Percentiles rank a stretch among this genome's conserved stretches.
Conservation (phyloP, 805 yeast species). For the Blastobotrys peoriensis region DNA sequence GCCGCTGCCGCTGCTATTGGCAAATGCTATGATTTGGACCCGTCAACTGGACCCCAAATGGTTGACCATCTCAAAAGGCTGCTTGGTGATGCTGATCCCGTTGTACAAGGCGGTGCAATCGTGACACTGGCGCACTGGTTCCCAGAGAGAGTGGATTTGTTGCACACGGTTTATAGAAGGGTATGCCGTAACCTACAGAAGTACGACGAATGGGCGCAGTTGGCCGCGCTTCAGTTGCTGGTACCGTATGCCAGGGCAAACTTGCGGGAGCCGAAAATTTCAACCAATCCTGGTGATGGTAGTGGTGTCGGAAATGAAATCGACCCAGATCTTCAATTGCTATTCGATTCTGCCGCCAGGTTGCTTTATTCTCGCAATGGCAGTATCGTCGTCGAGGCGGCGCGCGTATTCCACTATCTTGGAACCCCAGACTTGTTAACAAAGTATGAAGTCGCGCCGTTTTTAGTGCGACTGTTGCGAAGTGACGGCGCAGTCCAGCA, state of each 20-base stretch:
- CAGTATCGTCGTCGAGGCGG: conserved; percentile 55
- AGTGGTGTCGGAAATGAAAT: conserved; percentile 4
- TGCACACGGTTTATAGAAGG: conserved; percentile 67
- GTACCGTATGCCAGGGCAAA: conserved; percentile 60
- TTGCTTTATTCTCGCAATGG: conserved; percentile 48
- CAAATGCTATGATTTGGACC: conserved; percentile 44
- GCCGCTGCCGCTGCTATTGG: conserved; percentile 73
- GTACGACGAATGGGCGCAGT: conserved; percentile 72
- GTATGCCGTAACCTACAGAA: conserved; percentile 42
- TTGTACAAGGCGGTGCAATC: conserved; percentile 67
- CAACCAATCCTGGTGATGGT: conserved; percentile 22
- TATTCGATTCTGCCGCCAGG: conserved; percentile 42
- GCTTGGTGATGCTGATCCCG: conserved; percentile 57
- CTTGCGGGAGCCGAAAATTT: conserved; percentile 48
- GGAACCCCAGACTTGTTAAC: conserved; percentile 50
- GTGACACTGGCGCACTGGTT: conserved; percentile 48
- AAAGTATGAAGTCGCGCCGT: conserved; percentile 43
- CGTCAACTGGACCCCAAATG: conserved; percentile 44
- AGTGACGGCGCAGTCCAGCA: conserved; percentile 32
- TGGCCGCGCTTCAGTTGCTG: conserved; percentile 51
- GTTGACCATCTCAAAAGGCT: conserved; percentile 44
- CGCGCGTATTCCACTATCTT: conserved; percentile 52
- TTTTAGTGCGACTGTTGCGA: conserved; percentile 41
- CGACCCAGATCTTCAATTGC: conserved; percentile 52
- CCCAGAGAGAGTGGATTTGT: conserved; percentile 51